Percentiles rank a stretch among this genome's conserved stretches.
Conservation (phyloP, 768 basidiomycete species). For the Tricholoma saponaceum region DNA sequence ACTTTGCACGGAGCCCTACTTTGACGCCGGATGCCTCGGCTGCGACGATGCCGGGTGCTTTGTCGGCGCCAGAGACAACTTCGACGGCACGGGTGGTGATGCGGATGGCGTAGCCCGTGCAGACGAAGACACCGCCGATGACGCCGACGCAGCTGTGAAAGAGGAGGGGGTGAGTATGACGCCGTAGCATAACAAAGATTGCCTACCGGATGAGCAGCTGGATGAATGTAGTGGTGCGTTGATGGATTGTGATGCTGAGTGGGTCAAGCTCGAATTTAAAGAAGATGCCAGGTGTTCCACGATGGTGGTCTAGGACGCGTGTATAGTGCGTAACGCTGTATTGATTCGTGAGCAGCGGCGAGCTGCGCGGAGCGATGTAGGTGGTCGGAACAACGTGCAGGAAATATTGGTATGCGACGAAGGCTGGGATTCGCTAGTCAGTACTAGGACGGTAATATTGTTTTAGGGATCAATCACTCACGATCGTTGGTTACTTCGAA, state of each 20-base stretch:
- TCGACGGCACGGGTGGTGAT: slow-evolving; percentile 63
- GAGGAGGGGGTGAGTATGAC: not conserved
- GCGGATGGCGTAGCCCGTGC: slow-evolving; percentile 72
- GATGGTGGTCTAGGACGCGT: slow-evolving; percentile 66
- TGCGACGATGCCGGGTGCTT: slow-evolving; percentile 50
- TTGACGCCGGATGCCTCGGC: slow-evolving; percentile 61
- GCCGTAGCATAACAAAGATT: not conserved
- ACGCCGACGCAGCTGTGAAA: slow-evolving; percentile 73
- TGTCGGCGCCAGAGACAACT: slow-evolving; percentile 54
- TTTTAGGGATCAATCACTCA: slow-evolving; percentile 32
- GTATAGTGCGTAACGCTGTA: slow-evolving; percentile 95
- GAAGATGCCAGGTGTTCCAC: slow-evolving; percentile 90
- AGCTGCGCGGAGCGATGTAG: slow-evolving; percentile 72
- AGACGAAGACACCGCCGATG: slow-evolving; percentile 87
- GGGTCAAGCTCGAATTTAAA: slow-evolving; percentile 98
- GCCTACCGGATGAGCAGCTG: slow-evolving; percentile 73
- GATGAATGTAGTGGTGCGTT: slow-evolving; percentile 79
- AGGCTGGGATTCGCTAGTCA: slow-evolving; percentile 43
- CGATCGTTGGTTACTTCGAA: slow-evolving; percentile 70
- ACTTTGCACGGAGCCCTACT: slow-evolving; percentile 55
- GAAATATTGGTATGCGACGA: slow-evolving; percentile 92
- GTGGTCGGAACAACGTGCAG: slow-evolving; percentile 94
- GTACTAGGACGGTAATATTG: not conserved
- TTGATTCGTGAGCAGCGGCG: slow-evolving; percentile 71
- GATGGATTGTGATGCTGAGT: slow-evolving; percentile 77